phyloP scores from a whole-genome alignment of 352 stramenopile species.

The Phytophthora hibernalis region DNA sequence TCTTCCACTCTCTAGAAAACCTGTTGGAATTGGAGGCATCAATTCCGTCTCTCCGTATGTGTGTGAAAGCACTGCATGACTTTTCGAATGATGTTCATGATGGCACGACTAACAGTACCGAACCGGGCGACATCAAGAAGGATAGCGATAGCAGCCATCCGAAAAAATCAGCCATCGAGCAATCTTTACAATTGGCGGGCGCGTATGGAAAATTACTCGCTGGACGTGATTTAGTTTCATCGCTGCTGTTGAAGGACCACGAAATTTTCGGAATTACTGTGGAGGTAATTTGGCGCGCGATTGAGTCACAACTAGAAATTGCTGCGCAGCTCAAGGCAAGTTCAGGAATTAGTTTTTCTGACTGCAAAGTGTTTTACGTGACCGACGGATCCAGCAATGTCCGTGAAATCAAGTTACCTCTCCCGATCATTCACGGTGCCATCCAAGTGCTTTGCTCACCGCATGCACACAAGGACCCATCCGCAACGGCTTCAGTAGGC shows the following conservation, averaged over 20 bases:
- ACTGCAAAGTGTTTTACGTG: slow-evolving; percentile 87
- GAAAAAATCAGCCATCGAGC: slow-evolving; percentile 55
- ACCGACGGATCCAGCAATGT: slow-evolving; percentile 65
- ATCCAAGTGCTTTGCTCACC: slow-evolving; percentile 73
- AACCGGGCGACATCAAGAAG: slow-evolving; percentile 21
- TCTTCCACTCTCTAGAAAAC: slow-evolving; percentile 74
- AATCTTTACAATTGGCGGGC: slow-evolving; percentile 63
- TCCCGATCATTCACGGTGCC: slow-evolving; percentile 71
- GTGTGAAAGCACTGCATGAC: slow-evolving; percentile 69
- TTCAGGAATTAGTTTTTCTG: slow-evolving; percentile 63
- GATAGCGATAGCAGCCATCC: slow-evolving; percentile 24
- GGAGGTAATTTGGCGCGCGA: slow-evolving; percentile 77
- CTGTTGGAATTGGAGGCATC: slow-evolving; percentile 80
- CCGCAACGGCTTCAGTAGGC: slow-evolving; percentile 1
- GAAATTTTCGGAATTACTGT: slow-evolving; percentile 67
- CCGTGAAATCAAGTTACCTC: slow-evolving; percentile 79
- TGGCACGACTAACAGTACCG: slow-evolving; percentile 3
- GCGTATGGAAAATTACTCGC: slow-evolving; percentile 76
- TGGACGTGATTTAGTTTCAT: slow-evolving; percentile 68
- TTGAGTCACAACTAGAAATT: slow-evolving; percentile 68
- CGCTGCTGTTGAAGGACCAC: slow-evolving; percentile 64
- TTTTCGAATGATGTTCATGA: slow-evolving; percentile 60
- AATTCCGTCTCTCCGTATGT: slow-evolving; percentile 66
- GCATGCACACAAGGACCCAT: slow-evolving; percentile 41
- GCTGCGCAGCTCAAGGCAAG: slow-evolving; percentile 61